Conservation (phyloP, 257 asterid species). For the Linaria vulgaris region DNA sequence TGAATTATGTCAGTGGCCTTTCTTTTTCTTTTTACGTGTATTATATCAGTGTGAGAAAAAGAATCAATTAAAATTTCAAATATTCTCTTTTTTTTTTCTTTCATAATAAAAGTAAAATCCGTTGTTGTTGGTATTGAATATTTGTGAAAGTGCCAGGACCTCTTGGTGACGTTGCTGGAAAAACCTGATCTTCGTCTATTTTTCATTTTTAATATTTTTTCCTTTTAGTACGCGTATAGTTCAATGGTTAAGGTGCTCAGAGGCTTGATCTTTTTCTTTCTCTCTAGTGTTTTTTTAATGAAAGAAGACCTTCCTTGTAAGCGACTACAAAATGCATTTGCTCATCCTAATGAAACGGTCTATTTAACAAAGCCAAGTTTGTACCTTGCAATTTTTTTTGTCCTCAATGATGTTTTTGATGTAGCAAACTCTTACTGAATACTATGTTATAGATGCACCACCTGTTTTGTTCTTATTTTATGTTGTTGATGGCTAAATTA, state of each 20-base stretch:
- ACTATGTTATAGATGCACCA: conserved; percentile 5
- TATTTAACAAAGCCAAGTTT: conserved; percentile 1
- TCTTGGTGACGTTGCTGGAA: no score
- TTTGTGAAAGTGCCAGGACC: no score
- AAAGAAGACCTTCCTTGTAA: neutral
- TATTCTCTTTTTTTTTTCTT: no score
- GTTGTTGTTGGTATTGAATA: no score
- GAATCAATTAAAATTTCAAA: no score
- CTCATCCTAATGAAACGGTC: neutral
- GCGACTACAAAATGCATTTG: neutral
- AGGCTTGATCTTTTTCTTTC: no score
- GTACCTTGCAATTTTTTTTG: neutral
- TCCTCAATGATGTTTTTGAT: neutral
- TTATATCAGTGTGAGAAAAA: no score
- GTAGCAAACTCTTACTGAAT: neutral
- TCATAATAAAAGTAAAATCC: no score
- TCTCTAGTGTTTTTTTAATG: no score
- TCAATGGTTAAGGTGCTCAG: neutral
- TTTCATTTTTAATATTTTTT: no score
- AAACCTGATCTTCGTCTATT: no score
- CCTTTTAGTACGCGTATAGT: neutral
- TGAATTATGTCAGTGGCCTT: neutral
- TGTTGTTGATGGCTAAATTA: neutral
- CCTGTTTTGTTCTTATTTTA: conserved; percentile 1
- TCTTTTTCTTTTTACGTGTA: no score